Evolutionary conservation across 257 asterid species (phyloP).

Genomic region (Solanum raphanifolium): DNA sequence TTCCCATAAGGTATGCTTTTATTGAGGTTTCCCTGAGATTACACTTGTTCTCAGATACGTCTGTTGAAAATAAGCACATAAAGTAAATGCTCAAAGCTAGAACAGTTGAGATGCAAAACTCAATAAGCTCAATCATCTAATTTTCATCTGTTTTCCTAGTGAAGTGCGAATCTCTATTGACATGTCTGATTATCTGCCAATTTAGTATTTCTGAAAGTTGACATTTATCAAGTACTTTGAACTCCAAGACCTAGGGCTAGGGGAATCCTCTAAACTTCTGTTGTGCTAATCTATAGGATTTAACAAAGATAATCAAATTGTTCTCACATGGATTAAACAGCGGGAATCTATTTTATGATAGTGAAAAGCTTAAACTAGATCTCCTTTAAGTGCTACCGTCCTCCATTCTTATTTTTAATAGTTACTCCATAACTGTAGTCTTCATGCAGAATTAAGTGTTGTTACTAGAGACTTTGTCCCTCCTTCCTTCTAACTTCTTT

Average conservation of each 20-base stretch:
- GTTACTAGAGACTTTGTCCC: not conserved
- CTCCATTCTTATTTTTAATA: not conserved
- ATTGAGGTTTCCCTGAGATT: not conserved
- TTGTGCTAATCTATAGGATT: not conserved
- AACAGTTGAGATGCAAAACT: not conserved
- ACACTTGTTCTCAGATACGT: not conserved
- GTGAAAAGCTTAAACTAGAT: not conserved
- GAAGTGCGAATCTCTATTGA: not conserved
- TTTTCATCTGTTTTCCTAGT: not conserved
- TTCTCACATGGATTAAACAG: not conserved
- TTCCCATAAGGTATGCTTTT: not conserved
- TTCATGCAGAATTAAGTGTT: not conserved
- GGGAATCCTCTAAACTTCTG: not conserved
- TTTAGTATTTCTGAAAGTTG: not conserved
- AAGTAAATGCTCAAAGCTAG: not conserved
- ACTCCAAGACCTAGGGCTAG: not conserved
- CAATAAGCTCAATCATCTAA: not conserved
- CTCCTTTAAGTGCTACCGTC: not conserved
- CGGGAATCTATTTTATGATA: not conserved
- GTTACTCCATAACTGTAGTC: not conserved
- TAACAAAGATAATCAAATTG: not conserved
- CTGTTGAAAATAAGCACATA: not conserved
- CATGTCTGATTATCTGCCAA: not conserved
- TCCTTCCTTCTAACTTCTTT: not conserved
- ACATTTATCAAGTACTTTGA: not conserved